Evolutionary conservation across 495 filamentous ascomycete species (phyloP).

Genomic region (Aspergillus wentii): DNA sequence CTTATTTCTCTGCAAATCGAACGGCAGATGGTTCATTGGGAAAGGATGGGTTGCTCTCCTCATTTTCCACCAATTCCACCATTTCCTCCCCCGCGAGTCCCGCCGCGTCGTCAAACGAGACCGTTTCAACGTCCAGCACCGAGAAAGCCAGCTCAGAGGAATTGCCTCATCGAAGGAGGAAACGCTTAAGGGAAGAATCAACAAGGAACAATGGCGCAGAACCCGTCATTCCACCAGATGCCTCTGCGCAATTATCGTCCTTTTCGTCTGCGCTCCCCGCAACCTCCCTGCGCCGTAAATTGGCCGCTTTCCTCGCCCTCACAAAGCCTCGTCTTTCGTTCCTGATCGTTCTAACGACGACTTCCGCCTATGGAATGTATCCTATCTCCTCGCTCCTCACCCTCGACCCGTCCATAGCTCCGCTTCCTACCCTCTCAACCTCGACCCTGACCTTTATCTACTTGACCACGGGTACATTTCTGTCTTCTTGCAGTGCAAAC

Average conservation of each 20-base stretch:
- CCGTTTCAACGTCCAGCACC: constrained; percentile 11
- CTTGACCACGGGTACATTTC: constrained; percentile 82
- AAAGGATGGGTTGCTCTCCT: constrained; percentile 25
- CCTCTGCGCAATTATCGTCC: constrained; percentile 73
- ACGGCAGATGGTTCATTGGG: constrained; percentile 9
- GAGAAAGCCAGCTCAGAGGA: constrained; percentile 24
- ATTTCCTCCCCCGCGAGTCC: constrained; percentile 10
- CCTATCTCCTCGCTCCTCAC: constrained; percentile 59
- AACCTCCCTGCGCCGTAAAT: constrained; percentile 64
- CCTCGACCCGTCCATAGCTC: constrained; percentile 58
- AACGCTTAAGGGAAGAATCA: constrained; percentile 40
- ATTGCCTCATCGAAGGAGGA: constrained; percentile 47
- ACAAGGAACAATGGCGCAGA: constrained; percentile 20
- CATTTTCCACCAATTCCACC: constrained; percentile 17
- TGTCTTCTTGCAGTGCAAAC: constrained; percentile 83
- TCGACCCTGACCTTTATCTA: constrained; percentile 87
- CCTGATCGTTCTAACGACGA: constrained; percentile 85
- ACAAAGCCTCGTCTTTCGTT: constrained; percentile 92
- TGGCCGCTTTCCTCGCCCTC: constrained; percentile 86
- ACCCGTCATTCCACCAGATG: constrained; percentile 65
- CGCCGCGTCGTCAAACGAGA: not conserved
- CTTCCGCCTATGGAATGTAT: constrained; percentile 87
- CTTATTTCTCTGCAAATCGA: constrained; percentile 39
- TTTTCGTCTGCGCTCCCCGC: constrained; percentile 63
- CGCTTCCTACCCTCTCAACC: constrained; percentile 78